These are phyloP conservation scores for Psilocybe mexicana DNA, from an alignment of 1,284 basidiomycete species.

Conservation along the genomic window DNA sequence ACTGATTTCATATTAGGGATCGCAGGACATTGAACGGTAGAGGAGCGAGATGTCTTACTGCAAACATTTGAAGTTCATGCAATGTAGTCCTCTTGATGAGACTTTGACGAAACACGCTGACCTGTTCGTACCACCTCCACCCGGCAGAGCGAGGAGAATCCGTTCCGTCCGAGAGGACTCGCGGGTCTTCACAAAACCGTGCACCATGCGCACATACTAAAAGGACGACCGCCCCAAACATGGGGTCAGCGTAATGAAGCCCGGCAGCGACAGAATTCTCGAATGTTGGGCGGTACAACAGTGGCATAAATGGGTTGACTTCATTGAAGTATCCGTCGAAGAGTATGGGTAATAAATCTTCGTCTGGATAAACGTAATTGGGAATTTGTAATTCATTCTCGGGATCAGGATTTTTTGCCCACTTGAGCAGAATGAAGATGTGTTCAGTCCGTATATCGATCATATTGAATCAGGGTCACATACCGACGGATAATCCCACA, in stretches of 20 bases:
- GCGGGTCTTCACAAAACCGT: conserved; percentile 66
- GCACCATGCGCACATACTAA: conserved; percentile 77
- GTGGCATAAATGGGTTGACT: conserved; percentile 62
- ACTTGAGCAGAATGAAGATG: conserved; percentile 20
- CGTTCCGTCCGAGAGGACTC: conserved; percentile 58
- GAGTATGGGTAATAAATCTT: conserved; percentile 60
- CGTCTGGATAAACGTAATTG: conserved; percentile 52
- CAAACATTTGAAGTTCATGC: conserved; percentile 68
- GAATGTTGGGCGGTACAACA: conserved; percentile 80
- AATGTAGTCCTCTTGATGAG: conserved; percentile 60
- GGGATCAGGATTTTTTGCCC: conserved; percentile 21
- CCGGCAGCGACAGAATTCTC: conserved; percentile 56
- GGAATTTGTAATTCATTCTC: conserved; percentile 22
- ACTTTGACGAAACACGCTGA: conserved; percentile 56
- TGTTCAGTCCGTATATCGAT: background rate
- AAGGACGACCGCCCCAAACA: conserved; percentile 70
- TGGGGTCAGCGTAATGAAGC: conserved; percentile 56
- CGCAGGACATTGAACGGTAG: background rate
- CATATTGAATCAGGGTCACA: conserved; percentile 5
- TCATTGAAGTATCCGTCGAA: conserved; percentile 70
- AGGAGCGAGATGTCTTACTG: conserved; percentile 30
- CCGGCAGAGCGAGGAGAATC: conserved; percentile 63
- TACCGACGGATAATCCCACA: conserved; percentile 36
- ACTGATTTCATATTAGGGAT: conserved; percentile 22
- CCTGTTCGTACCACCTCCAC: conserved; percentile 74